These are phyloP conservation scores for Tetrahymena thermophila DNA, from an alignment of 73 alveolate genomes.

Conservation along the genomic window DNA sequence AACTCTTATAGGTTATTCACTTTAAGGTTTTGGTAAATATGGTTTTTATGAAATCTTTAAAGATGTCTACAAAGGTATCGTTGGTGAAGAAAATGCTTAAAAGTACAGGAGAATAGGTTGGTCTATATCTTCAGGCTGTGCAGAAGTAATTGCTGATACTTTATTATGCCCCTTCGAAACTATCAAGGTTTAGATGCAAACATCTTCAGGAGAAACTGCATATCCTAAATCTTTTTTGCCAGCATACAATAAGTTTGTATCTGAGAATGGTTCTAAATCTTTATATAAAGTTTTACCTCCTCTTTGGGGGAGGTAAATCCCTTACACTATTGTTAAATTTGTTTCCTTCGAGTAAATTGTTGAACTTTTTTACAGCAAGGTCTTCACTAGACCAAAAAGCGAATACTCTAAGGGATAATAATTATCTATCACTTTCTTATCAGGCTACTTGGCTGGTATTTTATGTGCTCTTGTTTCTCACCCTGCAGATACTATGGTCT, in stretches of 20 bases:
- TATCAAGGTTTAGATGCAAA: conserved; percentile 64
- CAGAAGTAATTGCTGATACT: conserved; percentile 73
- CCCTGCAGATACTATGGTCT: conserved; percentile 75
- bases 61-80: conserved; percentile 62
- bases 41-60: conserved; percentile 83
- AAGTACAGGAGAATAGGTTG: conserved; percentile 58
- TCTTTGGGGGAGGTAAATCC: conserved; percentile 71
- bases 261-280: conserved; percentile 58
- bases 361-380: conserved; percentile 42
- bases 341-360: conserved; percentile 68
- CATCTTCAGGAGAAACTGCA: conserved; percentile 27
- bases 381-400: conserved; percentile 41
- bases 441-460: conserved; percentile 78
- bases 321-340: conserved; percentile 79
- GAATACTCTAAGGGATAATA: conserved; percentile 50
- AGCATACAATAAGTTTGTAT: conserved; percentile 40
- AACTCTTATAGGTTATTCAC: conserved; percentile 66
- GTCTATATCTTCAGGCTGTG: conserved; percentile 65
- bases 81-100: conserved; percentile 51
- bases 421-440: conserved; percentile 51
- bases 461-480: conserved; percentile 76
- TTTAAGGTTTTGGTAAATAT: conserved; percentile 72
- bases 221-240: conserved; percentile 47
- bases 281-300: conserved; percentile 74
- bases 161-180: conserved; percentile 69